A percentile compares a stretch with the other conserved stretches of the same genome.
Conservation (phyloP, 2,329 filamentous ascomycete genomes). For the Penicillium rolfsii region DNA sequence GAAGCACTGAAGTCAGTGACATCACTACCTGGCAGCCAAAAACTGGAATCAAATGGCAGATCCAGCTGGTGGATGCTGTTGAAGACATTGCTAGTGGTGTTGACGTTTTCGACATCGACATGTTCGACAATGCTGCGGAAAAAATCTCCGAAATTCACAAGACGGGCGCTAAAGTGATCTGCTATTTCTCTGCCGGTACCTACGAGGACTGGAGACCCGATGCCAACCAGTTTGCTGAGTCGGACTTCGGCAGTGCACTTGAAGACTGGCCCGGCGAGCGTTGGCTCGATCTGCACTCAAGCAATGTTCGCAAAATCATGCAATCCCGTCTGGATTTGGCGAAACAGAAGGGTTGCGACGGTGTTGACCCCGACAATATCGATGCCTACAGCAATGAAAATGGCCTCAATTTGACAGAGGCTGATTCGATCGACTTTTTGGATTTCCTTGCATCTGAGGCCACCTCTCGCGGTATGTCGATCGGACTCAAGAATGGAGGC, state of each 20-base stretch:
- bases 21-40: constrained; percentile 56
- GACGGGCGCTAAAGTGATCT: constrained; percentile 65
- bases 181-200: constrained; percentile 74
- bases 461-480: constrained; percentile 58
- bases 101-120: constrained; percentile 63
- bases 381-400: constrained; percentile 69
- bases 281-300: constrained; percentile 65
- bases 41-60: constrained; percentile 63
- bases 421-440: constrained; percentile 63
- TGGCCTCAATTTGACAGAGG: constrained; percentile 61
- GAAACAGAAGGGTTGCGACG: constrained; percentile 65
- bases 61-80: constrained; percentile 54
- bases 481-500: constrained; percentile 71
- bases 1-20: not conserved
- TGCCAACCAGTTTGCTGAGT: constrained; percentile 55
- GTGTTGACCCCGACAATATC: constrained; percentile 72
- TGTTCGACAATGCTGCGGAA: constrained; percentile 57
- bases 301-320: constrained; percentile 68
- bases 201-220: constrained; percentile 68
- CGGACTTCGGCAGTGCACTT: constrained; percentile 62
- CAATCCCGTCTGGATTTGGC: constrained; percentile 62
- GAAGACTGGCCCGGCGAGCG: constrained; percentile 68
- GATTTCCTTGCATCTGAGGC: constrained; percentile 63
- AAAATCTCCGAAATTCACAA: constrained; percentile 55
- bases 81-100: constrained; percentile 55